Base-by-base conservation (phyloP, 108 stramenopile species). In the Stephanodiscus triporus region DNA sequence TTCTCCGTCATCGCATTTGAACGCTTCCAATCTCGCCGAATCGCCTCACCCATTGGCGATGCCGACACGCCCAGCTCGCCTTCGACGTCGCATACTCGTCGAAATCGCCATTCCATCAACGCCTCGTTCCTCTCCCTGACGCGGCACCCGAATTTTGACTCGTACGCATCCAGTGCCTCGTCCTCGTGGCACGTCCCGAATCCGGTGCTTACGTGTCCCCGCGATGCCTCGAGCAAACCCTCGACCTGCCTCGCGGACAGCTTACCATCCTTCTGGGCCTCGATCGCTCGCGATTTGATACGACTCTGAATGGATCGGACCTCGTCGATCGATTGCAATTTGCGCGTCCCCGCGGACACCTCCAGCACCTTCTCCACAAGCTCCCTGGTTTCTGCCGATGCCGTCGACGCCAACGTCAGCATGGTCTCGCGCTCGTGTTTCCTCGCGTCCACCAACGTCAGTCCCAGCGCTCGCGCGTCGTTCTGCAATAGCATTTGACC, bases 171-270 rank as follows among this genome's bases (percentile, higher is more conserved):
- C 85, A 94, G 74, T 2, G 90, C 90, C 24, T 87, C 68, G 1
- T 86, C 72, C 78, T 94, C 93, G 70, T 91, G 89, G 34, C 27
- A 27, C 7, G 72, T 87, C 3, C 93, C 93, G 70, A 86, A 91
- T 20, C 87, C 85, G 0, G 90, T 94, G 54, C 78, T 63, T 11
- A 94, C 77, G 55, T 72, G 60, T 11, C 82, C 61, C 53, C 85
- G 80, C 4, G 81, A 60, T 9, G 78, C 76, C 50, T 90, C 83
- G 45, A 86, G 45, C 38, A 94, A 65, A 11, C 23, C 32, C 14
- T 78, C 66, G 0, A 87, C 51, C 74, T 94, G 85, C 8, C 32
- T 40, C 37, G 37, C 22, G 0, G 72, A 58, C 51, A 93, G 55
- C 37, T 75, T 80, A 14, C 80, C 86, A 20, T 58, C 55, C 43